Conservation (phyloP, 179 eudicot genomes). For the Gypsophila paniculata region DNA sequence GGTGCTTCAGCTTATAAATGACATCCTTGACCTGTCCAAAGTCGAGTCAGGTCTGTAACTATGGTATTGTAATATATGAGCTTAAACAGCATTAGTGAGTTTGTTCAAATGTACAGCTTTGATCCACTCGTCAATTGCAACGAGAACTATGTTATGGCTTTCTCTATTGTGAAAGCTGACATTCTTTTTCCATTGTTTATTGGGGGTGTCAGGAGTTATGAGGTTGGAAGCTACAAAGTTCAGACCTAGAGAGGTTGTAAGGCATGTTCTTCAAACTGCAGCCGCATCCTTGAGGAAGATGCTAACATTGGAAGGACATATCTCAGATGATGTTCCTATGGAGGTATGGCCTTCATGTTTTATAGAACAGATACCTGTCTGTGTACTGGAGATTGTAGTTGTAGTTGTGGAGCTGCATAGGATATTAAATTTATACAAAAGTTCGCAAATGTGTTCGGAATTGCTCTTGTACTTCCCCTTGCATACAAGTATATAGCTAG, state of each 20-base stretch:
- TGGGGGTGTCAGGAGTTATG: conserved; percentile 62
- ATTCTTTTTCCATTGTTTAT: background rate
- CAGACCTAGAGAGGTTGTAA: conserved; percentile 92
- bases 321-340: conserved; percentile 71
- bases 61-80: too few relatives aligned
- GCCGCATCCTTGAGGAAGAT: conserved; percentile 76
- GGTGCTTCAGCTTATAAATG: conserved; percentile 84
- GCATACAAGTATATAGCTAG: background rate
- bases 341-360: conserved; percentile 45
- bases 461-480: background rate
- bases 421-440: too few relatives aligned
- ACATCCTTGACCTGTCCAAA: conserved; percentile 91
- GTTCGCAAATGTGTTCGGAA: background rate
- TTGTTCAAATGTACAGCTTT: background rate
- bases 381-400: background rate
- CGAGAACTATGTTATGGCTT: background rate
- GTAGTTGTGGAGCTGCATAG: background rate
- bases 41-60: conserved; percentile 74
- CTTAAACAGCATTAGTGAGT: background rate
- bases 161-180: background rate
- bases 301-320: conserved; percentile 69
- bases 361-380: background rate
- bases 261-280: conserved; percentile 89
- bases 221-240: conserved; percentile 87
- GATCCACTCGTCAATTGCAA: background rate